Conservation (phyloP, 495 filamentous ascomycete species). For the Schizothecium vesticola region DNA sequence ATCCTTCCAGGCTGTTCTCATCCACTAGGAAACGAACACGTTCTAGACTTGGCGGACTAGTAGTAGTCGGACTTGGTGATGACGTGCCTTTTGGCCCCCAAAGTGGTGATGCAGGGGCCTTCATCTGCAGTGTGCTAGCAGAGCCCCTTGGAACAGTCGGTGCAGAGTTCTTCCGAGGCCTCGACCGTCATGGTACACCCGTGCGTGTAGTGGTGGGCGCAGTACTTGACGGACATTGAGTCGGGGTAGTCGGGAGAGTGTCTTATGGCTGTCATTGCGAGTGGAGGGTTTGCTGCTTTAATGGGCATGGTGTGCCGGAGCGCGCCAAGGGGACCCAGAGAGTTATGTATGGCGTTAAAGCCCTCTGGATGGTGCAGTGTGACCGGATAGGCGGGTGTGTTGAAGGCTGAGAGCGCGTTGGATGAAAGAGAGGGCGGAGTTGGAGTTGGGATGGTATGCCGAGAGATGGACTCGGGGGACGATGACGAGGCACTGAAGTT, state of each 20-base stretch:
- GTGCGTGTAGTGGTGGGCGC: conserved; percentile 1
- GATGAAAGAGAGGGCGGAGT: not conserved
- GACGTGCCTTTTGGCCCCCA: no score
- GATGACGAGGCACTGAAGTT: not conserved
- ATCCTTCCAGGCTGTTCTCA: not conserved
- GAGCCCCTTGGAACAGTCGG: not conserved
- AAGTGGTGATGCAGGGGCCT: no score
- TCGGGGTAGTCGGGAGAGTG: not conserved
- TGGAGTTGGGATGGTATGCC: no score
- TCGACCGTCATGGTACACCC: conserved; percentile 1
- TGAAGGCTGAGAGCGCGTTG: not conserved
- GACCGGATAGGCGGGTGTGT: not conserved
- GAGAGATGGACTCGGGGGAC: no score
- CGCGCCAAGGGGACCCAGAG: no score
- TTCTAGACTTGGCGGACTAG: no score
- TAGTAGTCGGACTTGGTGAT: no score
- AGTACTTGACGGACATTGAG: conserved; percentile 10
- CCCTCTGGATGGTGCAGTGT: not conserved
- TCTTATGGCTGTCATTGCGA: not conserved
- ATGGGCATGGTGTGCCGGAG: no score
- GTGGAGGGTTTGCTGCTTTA: not conserved
- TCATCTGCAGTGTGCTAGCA: not conserved
- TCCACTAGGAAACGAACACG: no score
- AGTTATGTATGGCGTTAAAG: no score
- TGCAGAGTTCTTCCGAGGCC: not conserved